phyloP scores from a whole-genome alignment of 345 rosid species.

The Raphanus sativus region DNA sequence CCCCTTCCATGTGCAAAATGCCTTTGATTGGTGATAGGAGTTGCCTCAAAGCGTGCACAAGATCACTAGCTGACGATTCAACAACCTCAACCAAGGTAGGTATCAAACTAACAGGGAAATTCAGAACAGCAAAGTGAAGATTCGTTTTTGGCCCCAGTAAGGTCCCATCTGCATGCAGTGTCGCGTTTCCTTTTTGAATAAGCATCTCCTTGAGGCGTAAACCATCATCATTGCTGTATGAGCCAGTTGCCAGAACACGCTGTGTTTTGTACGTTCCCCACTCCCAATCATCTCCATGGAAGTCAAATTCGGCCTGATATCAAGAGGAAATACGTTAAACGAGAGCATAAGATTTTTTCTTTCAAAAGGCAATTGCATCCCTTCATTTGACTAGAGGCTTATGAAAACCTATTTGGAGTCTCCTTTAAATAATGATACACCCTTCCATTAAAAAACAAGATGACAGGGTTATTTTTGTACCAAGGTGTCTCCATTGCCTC shows the following conservation, averaged over 20 bases:
- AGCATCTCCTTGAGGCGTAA: constrained; percentile 87
- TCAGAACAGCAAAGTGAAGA: constrained; percentile 96
- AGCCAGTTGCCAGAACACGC: constrained; percentile 85
- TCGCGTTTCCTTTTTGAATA: constrained; percentile 93
- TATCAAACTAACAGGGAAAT: constrained; percentile 90
- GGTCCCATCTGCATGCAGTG: constrained; percentile 96
- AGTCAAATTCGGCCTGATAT: constrained; percentile 93
- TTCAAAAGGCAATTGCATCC: neutral
- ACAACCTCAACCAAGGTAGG: constrained; percentile 89
- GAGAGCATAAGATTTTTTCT: neutral
- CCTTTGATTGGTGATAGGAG: constrained; percentile 85
- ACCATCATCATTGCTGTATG: constrained; percentile 93
- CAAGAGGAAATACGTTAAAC: constrained; percentile 1
- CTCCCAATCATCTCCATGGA: constrained; percentile 98
- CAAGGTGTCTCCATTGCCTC: constrained; percentile 99
- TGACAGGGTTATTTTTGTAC: constrained; percentile 39
- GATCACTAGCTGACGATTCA: constrained; percentile 84
- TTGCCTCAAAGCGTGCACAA: constrained; percentile 81
- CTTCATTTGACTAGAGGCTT: neutral
- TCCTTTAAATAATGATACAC: no score
- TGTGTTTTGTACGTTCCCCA: constrained; percentile 96
- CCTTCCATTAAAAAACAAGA: constrained; percentile 19
- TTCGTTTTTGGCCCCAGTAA: constrained; percentile 86
- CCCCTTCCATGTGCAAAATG: constrained; percentile 96
- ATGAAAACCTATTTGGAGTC: neutral